Evolutionary conservation across 2,329 filamentous ascomycete genomes (phyloP).

Genomic region (Cladosporium oxysporum): DNA sequence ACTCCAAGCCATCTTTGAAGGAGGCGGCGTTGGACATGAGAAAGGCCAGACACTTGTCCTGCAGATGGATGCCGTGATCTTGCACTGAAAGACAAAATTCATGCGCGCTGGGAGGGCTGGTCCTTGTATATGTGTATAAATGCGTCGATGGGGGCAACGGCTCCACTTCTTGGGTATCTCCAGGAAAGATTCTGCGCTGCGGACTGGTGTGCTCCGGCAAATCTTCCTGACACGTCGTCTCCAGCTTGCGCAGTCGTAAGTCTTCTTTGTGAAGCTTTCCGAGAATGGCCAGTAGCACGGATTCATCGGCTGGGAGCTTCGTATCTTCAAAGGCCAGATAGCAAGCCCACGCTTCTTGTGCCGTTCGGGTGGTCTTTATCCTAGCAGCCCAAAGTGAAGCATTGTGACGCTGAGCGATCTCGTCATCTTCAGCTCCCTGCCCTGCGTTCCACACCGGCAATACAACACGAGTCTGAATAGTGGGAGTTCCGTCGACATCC

Average conservation of each 20-base stretch:
- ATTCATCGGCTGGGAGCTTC: conserved; percentile 37
- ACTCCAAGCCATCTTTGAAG: conserved; percentile 50
- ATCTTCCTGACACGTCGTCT: neutral
- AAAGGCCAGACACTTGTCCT: conserved; percentile 54
- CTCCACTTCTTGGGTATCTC: conserved; percentile 59
- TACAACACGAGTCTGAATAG: conserved; percentile 59
- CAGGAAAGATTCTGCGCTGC: conserved; percentile 44
- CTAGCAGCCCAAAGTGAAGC: conserved; percentile 56
- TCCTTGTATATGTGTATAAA: conserved; percentile 65
- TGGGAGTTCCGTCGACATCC: conserved; percentile 64
- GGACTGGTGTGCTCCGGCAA: conserved; percentile 29
- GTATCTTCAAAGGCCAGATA: conserved; percentile 58
- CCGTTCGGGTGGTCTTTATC: conserved; percentile 60
- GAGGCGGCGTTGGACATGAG: conserved; percentile 57
- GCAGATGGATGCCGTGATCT: conserved; percentile 50
- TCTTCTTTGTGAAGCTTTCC: conserved; percentile 53
- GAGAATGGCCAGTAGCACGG: conserved; percentile 59
- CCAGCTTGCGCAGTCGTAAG: neutral
- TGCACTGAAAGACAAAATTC: conserved; percentile 64
- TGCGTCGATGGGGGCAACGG: conserved; percentile 61
- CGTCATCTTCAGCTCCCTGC: neutral
- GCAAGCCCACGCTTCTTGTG: conserved; percentile 66
- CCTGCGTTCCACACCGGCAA: conserved; percentile 32
- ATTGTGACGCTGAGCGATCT: neutral
- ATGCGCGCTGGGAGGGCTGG: conserved; percentile 60